Conservation (phyloP, 305 asterid genomes). For the Plantago rigida region DNA sequence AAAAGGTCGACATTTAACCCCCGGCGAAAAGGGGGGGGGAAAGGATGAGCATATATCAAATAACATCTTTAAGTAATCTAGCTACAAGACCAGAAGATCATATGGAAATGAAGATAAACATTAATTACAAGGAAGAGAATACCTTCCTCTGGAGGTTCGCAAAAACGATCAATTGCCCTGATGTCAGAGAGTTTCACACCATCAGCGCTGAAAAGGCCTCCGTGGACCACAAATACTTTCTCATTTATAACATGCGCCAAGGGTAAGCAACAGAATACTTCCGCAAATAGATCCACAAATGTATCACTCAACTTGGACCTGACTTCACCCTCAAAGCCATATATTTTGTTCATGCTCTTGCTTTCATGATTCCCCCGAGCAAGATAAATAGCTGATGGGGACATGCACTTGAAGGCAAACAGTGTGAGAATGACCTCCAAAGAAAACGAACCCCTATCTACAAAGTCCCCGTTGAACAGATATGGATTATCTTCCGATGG, state of each 20-base stretch:
- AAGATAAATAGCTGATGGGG: slow-evolving; percentile 87
- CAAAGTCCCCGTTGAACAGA: slow-evolving; percentile 96
- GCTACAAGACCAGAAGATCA: slow-evolving; percentile 9
- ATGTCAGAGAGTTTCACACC: slow-evolving; percentile 93
- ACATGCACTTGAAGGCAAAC: slow-evolving; percentile 97
- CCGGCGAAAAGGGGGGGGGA: too few species aligned
- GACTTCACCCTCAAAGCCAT: slow-evolving; percentile 99
- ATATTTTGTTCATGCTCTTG: slow-evolving; percentile 97
- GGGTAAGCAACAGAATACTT: slow-evolving; percentile 93
- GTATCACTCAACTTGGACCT: slow-evolving; percentile 76
- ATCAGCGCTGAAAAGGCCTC: slow-evolving; percentile 95
- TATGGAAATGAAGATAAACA: slow-evolving; percentile 11
- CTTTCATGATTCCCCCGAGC: slow-evolving; percentile 97
- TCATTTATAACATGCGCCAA: slow-evolving; percentile 80
- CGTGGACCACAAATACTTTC: slow-evolving; percentile 86
- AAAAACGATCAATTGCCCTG: slow-evolving; percentile 76
- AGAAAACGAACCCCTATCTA: slow-evolving; percentile 94
- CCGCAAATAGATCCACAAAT: slow-evolving; percentile 91
- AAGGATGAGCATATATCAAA: too few species aligned
- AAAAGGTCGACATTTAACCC: too few species aligned
- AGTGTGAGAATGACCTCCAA: slow-evolving; percentile 84
- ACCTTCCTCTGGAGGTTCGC: slow-evolving; percentile 99
- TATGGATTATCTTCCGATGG: slow-evolving; percentile 96
- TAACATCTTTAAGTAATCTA: neutral
- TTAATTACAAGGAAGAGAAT: slow-evolving; percentile 26